Percentiles rank a stretch among this genome's conserved stretches.
phyloP scores from a whole-genome alignment of 192 early-diverging fungal genomes.

The Irineochytrium annulatum region DNA sequence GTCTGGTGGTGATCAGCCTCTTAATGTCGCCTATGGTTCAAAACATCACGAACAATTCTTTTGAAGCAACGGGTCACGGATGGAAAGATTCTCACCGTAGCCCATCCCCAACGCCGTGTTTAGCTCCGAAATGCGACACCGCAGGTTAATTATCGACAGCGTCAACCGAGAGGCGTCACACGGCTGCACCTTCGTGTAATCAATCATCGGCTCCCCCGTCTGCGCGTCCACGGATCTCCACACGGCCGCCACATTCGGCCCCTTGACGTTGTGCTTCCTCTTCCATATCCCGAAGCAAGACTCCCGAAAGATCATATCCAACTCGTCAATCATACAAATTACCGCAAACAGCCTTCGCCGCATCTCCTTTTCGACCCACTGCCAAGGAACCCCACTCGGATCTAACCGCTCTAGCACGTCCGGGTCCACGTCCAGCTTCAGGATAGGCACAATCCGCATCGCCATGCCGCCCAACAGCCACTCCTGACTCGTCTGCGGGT shows the following conservation, averaged over 20 bases:
- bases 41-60: no score
- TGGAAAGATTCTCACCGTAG: no score
- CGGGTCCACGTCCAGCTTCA: background rate
- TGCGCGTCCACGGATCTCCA: background rate
- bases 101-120: background rate
- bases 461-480: conserved; percentile 1
- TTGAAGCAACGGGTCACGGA: no score
- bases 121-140: background rate
- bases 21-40: no score
- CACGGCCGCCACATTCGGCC: background rate
- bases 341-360: background rate
- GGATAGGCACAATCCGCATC: background rate
- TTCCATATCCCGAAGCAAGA: background rate
- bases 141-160: background rate
- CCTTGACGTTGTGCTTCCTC: background rate
- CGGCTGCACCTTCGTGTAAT: background rate
- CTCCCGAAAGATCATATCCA: background rate
- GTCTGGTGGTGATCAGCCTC: no score
- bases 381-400: background rate
- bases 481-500: background rate
- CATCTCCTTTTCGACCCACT: background rate
- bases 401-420: background rate
- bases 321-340: background rate
- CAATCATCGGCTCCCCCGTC: background rate
- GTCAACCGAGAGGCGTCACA: background rate